Conservation (phyloP, 768 basidiomycete genomes). For the Termitomyces sp. region DNA sequence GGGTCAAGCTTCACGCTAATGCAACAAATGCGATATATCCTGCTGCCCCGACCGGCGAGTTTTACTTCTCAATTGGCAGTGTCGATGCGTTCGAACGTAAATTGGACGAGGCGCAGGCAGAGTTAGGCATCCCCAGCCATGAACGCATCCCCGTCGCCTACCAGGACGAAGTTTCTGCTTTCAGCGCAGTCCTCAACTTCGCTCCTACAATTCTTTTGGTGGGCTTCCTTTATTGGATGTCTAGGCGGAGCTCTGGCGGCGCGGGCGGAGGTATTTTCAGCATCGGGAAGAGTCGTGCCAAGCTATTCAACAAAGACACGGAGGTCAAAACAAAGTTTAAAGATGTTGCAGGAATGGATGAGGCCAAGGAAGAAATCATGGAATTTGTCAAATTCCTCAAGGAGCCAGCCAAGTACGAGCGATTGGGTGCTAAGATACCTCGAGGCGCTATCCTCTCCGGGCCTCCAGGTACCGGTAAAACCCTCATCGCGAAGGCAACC, state of each 20-base stretch:
- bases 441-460: slow-evolving; percentile 93
- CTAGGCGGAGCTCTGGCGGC: slow-evolving; percentile 60
- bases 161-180: slow-evolving; percentile 86
- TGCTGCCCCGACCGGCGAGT: slow-evolving; percentile 53
- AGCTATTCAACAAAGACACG: slow-evolving; percentile 95
- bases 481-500: slow-evolving; percentile 95
- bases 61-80: slow-evolving; percentile 96
- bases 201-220: slow-evolving; percentile 92
- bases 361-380: slow-evolving; percentile 99
- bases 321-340: slow-evolving; percentile 91
- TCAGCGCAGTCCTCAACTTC: slow-evolving; percentile 80
- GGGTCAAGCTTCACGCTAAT: slow-evolving; percentile 90
- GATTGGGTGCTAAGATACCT: slow-evolving; percentile 95
- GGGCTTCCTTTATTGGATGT: slow-evolving; percentile 87
- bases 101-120: slow-evolving; percentile 88
- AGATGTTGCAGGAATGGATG: slow-evolving; percentile 99
- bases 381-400: slow-evolving; percentile 99
- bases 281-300: slow-evolving; percentile 93
- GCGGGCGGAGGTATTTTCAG: slow-evolving; percentile 90
- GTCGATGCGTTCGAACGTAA: slow-evolving; percentile 95
- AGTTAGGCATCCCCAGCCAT: slow-evolving; percentile 85
- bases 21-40: slow-evolving; percentile 79
- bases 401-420: slow-evolving; percentile 91
- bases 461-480: slow-evolving; percentile 98
- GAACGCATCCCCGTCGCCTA: slow-evolving; percentile 98